These are phyloP conservation scores for Peniophora sp. DNA, from an alignment of 1,284 basidiomycete genomes.

Conservation along the genomic window DNA sequence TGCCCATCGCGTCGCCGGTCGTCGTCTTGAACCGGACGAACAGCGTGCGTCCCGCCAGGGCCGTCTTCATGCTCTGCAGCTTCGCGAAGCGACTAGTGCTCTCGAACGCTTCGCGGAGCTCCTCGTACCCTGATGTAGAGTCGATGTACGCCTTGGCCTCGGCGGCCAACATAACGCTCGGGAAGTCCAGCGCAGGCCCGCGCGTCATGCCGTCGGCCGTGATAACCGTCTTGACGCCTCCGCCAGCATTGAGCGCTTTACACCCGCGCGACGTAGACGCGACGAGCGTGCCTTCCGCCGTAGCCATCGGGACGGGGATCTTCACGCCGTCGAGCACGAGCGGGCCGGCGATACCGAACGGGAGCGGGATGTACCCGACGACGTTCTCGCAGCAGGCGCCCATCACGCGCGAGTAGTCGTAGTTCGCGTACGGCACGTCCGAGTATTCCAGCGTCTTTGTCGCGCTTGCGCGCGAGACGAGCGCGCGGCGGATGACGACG, in stretches of 20 bases:
- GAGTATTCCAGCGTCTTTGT: conserved; percentile 85
- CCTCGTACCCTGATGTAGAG: conserved; percentile 71
- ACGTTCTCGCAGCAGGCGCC: conserved; percentile 99
- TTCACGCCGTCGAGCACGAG: conserved; percentile 84
- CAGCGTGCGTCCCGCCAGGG: conserved; percentile 85
- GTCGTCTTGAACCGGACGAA: conserved; percentile 94
- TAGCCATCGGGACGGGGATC: conserved; percentile 97
- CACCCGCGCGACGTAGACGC: conserved; percentile 96
- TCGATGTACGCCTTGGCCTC: conserved; percentile 88
- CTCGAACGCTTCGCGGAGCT: conserved; percentile 86
- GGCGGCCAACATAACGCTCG: conserved; percentile 72
- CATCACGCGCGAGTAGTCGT: conserved; percentile 92
- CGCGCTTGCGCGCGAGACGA: conserved; percentile 85
- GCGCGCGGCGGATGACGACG: conserved; percentile 79
- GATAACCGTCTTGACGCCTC: conserved; percentile 92
- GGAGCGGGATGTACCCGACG: conserved; percentile 93
- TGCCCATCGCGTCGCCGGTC: conserved; percentile 99
- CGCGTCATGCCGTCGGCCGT: conserved; percentile 97
- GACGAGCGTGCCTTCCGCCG: conserved; percentile 96
- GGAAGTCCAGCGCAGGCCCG: conserved; percentile 97
- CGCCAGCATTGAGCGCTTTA: conserved; percentile 95
- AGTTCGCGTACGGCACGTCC: conserved; percentile 77
- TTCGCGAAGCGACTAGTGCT: conserved; percentile 88
- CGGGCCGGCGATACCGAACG: conserved; percentile 95
- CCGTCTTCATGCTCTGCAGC: conserved; percentile 76